Evolutionary conservation across 768 basidiomycete species (phyloP).

Genomic region (Nidularia pulvinata): DNA sequence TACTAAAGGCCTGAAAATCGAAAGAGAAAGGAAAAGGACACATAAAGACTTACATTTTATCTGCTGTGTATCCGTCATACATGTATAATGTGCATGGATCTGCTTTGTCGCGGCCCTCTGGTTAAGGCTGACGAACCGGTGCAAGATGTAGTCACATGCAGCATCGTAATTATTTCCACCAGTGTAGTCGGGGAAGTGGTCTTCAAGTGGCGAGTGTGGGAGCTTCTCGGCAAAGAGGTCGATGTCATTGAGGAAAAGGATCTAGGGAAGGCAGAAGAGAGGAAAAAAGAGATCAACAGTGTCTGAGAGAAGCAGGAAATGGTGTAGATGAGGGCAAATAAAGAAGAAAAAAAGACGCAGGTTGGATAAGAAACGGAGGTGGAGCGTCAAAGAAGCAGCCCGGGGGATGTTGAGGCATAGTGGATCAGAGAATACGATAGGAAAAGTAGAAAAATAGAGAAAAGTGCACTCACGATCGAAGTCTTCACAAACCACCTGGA

Average conservation of each 20-base stretch:
- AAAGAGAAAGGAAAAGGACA: too few species aligned
- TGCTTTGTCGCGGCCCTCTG: conserved; percentile 87
- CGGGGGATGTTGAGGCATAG: too few species aligned
- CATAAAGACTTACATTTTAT: conserved; percentile 68
- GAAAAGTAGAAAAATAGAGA: too few species aligned
- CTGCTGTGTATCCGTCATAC: conserved; percentile 92
- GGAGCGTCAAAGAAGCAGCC: too few species aligned
- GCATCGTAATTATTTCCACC: conserved; percentile 90
- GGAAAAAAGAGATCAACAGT: too few species aligned
- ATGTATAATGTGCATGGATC: conserved; percentile 92
- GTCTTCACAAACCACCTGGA: conserved; percentile 97
- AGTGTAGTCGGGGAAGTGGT: conserved; percentile 92
- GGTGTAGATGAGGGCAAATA: not conserved
- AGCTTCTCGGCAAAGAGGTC: conserved; percentile 96
- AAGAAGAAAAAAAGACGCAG: conserved; percentile 2
- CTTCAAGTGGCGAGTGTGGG: conserved; percentile 75
- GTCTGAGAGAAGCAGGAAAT: not conserved
- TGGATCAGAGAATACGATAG: too few species aligned
- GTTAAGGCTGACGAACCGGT: conserved; percentile 88
- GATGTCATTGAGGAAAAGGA: conserved; percentile 96
- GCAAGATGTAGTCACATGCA: conserved; percentile 76
- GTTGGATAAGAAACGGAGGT: too few species aligned
- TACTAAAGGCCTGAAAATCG: too few species aligned
- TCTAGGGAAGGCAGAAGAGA: conserved; percentile 37
- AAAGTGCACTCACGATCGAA: conserved; percentile 65